Percentiles rank a stretch among this genome's conserved stretches.
These are phyloP conservation scores for Rubia peregrina DNA, from an alignment of 305 asterid species.

Conservation along the genomic window DNA sequence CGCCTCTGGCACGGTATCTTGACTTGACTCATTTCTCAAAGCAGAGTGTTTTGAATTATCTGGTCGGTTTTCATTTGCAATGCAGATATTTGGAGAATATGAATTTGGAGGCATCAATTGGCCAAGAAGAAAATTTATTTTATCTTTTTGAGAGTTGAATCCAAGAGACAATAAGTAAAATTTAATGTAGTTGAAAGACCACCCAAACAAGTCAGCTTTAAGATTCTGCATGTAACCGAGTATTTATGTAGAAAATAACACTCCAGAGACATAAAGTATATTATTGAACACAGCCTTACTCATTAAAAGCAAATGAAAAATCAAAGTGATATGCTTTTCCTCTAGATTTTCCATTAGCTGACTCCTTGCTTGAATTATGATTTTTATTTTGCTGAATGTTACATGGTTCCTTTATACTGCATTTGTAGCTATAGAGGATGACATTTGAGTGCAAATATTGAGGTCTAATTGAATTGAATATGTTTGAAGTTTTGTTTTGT, in stretches of 20 bases:
- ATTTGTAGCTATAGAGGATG: no score
- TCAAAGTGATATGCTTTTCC: conserved; percentile 46
- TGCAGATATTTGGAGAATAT: conserved; percentile 32
- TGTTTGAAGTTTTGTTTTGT: no score
- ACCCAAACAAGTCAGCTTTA: neutral
- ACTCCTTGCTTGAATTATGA: conserved; percentile 24
- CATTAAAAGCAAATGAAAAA: conserved; percentile 68
- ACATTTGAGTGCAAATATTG: no score
- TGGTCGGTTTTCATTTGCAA: conserved; percentile 20
- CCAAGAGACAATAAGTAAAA: neutral
- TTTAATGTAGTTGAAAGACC: neutral
- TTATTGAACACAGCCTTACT: conserved; percentile 40
- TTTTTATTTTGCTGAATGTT: no score
- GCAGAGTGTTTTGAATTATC: conserved; percentile 28
- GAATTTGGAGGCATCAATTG: conserved; percentile 27
- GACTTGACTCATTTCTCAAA: conserved; percentile 29
- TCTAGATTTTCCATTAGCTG: conserved; percentile 34
- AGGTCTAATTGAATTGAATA: no score
- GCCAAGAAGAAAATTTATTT: conserved; percentile 12
- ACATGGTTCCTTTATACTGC: no score
- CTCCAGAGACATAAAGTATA: conserved; percentile 9
- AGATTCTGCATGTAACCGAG: neutral
- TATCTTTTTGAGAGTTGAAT: neutral
- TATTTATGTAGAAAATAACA: neutral
- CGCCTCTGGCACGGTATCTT: conserved; percentile 26